Evolutionary conservation across 2,329 filamentous ascomycete genomes (phyloP).

Genomic region (Ascochyta clinopodiicola): DNA sequence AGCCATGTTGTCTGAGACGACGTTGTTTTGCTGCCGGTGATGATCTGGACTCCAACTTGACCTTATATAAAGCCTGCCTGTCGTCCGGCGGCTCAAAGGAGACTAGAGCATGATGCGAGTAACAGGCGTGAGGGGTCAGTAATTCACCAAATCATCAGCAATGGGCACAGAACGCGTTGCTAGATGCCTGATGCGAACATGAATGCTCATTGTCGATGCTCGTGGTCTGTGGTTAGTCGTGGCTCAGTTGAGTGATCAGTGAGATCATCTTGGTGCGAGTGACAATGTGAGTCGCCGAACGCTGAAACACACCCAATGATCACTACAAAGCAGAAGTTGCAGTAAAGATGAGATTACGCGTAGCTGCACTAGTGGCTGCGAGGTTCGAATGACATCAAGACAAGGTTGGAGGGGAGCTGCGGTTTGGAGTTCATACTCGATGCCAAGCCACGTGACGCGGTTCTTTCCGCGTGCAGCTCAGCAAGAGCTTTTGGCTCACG

Average conservation of each 20-base stretch:
- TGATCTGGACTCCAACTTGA: background rate
- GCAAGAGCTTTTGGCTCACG: slow-evolving; percentile 40
- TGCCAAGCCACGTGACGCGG: slow-evolving; percentile 36
- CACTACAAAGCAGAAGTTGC: too few relatives aligned
- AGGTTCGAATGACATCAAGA: background rate
- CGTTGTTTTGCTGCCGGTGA: background rate
- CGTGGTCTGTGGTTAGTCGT: too few relatives aligned
- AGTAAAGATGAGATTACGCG: too few relatives aligned
- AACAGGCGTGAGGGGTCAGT: slow-evolving; percentile 7
- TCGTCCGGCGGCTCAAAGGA: slow-evolving; percentile 32
- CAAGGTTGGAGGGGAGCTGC: background rate
- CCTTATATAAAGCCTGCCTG: background rate
- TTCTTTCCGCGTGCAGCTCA: slow-evolving; percentile 31
- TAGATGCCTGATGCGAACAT: background rate
- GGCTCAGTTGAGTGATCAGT: too few relatives aligned
- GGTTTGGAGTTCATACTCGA: background rate
- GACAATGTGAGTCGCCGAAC: too few relatives aligned
- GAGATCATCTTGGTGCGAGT: too few relatives aligned
- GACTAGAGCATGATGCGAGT: slow-evolving; percentile 15
- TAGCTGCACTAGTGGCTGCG: too few relatives aligned
- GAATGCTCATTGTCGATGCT: too few relatives aligned
- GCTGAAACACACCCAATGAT: too few relatives aligned
- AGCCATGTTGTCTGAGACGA: slow-evolving; percentile 14
- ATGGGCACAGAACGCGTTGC: background rate
- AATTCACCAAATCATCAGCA: background rate